Evolutionary conservation across 225 moss, liverwort and hornwort genomes (phyloP).

Genomic region (Pseudoscleropodium purum): DNA sequence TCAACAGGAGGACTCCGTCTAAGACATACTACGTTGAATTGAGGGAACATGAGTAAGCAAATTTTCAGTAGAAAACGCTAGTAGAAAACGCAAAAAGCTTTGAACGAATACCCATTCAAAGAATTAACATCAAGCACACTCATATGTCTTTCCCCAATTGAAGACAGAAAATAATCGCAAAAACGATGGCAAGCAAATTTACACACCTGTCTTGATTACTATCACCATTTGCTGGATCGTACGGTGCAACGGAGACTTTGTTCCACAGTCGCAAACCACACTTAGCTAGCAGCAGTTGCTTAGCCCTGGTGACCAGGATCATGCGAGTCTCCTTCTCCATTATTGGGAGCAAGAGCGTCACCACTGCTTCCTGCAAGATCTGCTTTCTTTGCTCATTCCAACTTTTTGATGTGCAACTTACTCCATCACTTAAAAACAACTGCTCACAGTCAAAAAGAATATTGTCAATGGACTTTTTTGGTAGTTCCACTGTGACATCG

Average conservation of each 20-base stretch:
- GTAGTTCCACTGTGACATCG: slow-evolving; percentile 59
- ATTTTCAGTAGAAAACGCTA: neutral
- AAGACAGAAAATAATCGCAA: neutral
- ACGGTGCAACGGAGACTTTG: slow-evolving; percentile 70
- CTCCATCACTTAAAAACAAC: slow-evolving; percentile 75
- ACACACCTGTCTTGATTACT: slow-evolving; percentile 34
- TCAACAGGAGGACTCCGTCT: neutral
- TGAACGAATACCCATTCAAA: neutral
- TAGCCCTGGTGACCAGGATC: slow-evolving; percentile 50
- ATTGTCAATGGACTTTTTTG: slow-evolving; percentile 26
- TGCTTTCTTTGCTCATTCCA: slow-evolving; percentile 84
- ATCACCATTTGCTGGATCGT: slow-evolving; percentile 32
- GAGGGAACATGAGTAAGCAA: neutral
- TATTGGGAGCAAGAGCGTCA: slow-evolving; percentile 53
- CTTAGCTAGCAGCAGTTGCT: slow-evolving; percentile 68
- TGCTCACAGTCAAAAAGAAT: slow-evolving; percentile 64
- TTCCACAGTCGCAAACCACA: slow-evolving; percentile 75
- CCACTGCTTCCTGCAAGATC: slow-evolving; percentile 59
- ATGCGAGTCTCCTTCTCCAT: slow-evolving; percentile 91
- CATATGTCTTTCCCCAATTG: neutral
- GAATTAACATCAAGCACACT: neutral
- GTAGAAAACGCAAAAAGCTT: neutral
- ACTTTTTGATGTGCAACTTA: slow-evolving; percentile 47
- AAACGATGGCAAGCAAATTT: neutral
- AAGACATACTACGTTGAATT: neutral